Conservation (phyloP, 108 stramenopile species). For the Fistulifera pelliculosa region DNA sequence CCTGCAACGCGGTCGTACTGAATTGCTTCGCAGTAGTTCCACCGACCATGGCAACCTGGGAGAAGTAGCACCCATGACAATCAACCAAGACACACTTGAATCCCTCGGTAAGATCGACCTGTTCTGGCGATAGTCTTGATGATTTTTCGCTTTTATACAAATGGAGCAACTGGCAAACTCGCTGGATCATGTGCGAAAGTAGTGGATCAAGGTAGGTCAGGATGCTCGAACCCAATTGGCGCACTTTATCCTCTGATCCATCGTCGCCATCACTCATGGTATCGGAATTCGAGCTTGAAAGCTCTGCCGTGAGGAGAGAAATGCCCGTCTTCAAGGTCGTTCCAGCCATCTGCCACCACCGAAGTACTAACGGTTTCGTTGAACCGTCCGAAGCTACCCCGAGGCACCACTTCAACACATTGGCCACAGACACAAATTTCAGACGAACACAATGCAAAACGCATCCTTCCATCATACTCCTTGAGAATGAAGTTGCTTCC, state of each 20-base stretch:
- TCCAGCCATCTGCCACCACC: constrained; percentile 44
- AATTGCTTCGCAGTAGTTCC: too few relatives aligned
- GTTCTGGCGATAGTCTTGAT: constrained; percentile 17
- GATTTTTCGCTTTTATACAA: constrained; percentile 3
- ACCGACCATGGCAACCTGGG: too few relatives aligned
- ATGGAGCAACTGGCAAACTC: constrained; percentile 34
- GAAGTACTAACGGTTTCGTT: constrained; percentile 7
- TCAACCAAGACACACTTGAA: constrained; percentile 8
- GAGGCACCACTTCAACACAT: constrained; percentile 47
- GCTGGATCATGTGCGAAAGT: constrained; percentile 32
- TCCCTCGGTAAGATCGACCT: constrained; percentile 35
- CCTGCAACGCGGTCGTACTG: too few relatives aligned
- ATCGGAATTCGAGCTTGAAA: constrained; percentile 4
- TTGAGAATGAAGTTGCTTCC: constrained; percentile 21
- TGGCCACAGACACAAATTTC: constrained; percentile 26
- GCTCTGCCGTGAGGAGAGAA: constrained; percentile 19
- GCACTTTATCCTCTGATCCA: too few relatives aligned
- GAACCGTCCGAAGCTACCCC: constrained; percentile 21
- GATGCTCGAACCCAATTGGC: too few relatives aligned
- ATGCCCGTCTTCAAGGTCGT: constrained; percentile 22
- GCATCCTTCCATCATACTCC: constrained; percentile 17
- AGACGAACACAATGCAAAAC: constrained; percentile 30
- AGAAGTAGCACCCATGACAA: too few relatives aligned
- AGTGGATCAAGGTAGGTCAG: constrained; percentile 11
- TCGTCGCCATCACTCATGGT: not conserved